These are phyloP conservation scores for Begonia masoniana DNA, from an alignment of 306 rosid genomes.

Conservation along the genomic window DNA sequence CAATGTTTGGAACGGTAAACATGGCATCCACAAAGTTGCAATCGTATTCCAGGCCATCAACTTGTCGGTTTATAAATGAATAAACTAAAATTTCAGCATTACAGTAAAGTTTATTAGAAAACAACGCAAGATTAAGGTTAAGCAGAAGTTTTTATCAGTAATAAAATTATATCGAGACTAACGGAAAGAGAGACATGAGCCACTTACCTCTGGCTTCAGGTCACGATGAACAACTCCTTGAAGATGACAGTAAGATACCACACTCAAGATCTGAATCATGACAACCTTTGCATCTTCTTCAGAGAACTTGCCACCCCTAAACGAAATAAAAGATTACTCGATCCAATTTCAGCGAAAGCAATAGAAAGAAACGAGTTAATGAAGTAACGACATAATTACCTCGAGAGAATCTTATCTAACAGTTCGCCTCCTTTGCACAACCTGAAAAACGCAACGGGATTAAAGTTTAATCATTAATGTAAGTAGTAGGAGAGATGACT, in stretches of 20 bases:
- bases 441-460: slow-evolving; percentile 24
- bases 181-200: not conserved
- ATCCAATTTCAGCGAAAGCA: slow-evolving; percentile 1
- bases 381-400: slow-evolving; percentile 27
- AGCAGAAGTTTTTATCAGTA: no score
- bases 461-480: no score
- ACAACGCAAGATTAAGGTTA: no score
- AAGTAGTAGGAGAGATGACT: no score
- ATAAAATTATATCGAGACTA: no score
- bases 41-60: no score
- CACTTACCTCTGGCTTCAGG: slow-evolving; percentile 69
- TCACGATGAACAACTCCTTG: slow-evolving; percentile 40
- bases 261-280: slow-evolving; percentile 26
- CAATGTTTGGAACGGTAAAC: no score
- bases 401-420: slow-evolving; percentile 82
- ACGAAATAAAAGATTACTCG: slow-evolving; percentile 10
- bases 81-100: no score
- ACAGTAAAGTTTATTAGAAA: no score
- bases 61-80: no score
- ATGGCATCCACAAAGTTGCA: no score
- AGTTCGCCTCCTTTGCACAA: slow-evolving; percentile 93
- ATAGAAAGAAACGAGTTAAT: not conserved
- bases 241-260: slow-evolving; percentile 27
- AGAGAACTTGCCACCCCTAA: slow-evolving; percentile 59
- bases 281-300: slow-evolving; percentile 31